These are phyloP conservation scores for Podospora pseudocomata DNA, from an alignment of 495 filamentous ascomycete species.

Conservation along the genomic window DNA sequence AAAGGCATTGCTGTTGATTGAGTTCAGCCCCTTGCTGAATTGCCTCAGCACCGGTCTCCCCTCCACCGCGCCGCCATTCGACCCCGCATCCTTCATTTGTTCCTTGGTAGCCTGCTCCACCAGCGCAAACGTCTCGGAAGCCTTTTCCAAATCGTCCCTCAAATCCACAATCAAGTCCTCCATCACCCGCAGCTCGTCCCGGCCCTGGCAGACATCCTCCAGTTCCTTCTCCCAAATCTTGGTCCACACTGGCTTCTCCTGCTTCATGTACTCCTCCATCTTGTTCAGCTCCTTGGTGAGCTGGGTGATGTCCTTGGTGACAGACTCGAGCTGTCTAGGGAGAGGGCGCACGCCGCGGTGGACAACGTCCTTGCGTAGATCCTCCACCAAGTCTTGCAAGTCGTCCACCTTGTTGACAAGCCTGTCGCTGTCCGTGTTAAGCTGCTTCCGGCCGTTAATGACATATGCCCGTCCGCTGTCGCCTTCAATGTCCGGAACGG, in stretches of 20 bases:
- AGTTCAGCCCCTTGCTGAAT: conserved; percentile 55
- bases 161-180: conserved; percentile 91
- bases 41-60: conserved; percentile 41
- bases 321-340: conserved; percentile 83
- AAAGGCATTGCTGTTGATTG: conserved; percentile 55
- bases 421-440: conserved; percentile 78
- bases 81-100: conserved; percentile 66
- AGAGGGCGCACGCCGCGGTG: conserved; percentile 85
- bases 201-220: conserved; percentile 88
- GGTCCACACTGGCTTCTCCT: conserved; percentile 92
- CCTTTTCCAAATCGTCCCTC: conserved; percentile 92
- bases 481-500: conserved; percentile 60
- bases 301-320: conserved; percentile 78
- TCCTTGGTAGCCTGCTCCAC: conserved; percentile 97
- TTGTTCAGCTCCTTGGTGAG: conserved; percentile 87
- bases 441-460: conserved; percentile 74
- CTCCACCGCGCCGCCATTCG: conserved; percentile 14
- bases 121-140: conserved; percentile 82
- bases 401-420: conserved; percentile 91
- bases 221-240: conserved; percentile 98
- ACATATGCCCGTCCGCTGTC: conserved; percentile 80
- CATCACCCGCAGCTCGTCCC: conserved; percentile 88
- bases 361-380: conserved; percentile 96
- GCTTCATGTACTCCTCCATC: conserved; percentile 86
- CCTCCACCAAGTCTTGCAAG: conserved; percentile 92